A percentile compares a stretch with the other conserved stretches of the same genome.
Conservation (phyloP, 371 early-diverging fungal species). For the Sporodiniella umbellata region DNA sequence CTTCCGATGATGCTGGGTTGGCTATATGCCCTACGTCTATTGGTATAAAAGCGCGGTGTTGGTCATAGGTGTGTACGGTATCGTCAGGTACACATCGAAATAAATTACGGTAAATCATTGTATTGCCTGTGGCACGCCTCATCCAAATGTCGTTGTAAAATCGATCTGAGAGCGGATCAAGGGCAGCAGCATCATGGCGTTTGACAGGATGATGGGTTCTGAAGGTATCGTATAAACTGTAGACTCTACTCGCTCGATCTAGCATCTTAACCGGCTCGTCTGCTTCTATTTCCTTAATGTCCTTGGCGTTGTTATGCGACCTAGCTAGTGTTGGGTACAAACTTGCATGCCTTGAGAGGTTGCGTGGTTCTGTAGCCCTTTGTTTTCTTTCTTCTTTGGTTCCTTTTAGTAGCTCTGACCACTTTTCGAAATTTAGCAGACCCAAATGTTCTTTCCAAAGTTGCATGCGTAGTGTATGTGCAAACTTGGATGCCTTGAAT, state of each 20-base stretch:
- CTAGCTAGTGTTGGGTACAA: constrained; percentile 29
- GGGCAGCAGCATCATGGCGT: constrained; percentile 47
- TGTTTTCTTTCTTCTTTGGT: not conserved
- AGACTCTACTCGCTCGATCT: constrained; percentile 33
- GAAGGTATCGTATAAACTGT: constrained; percentile 37
- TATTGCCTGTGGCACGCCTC: constrained; percentile 65
- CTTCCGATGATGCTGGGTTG: constrained; percentile 32
- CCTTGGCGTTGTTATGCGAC: constrained; percentile 19
- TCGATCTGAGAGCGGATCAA: constrained; percentile 72
- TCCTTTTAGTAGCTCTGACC: constrained; percentile 21
- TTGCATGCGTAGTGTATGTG: constrained; percentile 70
- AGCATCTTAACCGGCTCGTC: constrained; percentile 38
- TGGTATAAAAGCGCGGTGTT: constrained; percentile 59
- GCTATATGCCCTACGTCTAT: constrained; percentile 56
- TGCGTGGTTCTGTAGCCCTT: not conserved
- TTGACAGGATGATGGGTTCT: constrained; percentile 12
- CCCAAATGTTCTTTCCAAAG: constrained; percentile 90
- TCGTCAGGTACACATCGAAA: constrained; percentile 91
- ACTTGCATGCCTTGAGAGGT: constrained; percentile 6
- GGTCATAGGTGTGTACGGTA: constrained; percentile 56
- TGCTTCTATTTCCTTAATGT: constrained; percentile 26
- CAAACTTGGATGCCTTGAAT: constrained; percentile 74
- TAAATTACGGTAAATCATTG: constrained; percentile 68
- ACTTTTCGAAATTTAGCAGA: constrained; percentile 47
- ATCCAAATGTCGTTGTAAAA: constrained; percentile 67